Conservation (phyloP, 352 stramenopile genomes). For the Phytophthora vignae region DNA sequence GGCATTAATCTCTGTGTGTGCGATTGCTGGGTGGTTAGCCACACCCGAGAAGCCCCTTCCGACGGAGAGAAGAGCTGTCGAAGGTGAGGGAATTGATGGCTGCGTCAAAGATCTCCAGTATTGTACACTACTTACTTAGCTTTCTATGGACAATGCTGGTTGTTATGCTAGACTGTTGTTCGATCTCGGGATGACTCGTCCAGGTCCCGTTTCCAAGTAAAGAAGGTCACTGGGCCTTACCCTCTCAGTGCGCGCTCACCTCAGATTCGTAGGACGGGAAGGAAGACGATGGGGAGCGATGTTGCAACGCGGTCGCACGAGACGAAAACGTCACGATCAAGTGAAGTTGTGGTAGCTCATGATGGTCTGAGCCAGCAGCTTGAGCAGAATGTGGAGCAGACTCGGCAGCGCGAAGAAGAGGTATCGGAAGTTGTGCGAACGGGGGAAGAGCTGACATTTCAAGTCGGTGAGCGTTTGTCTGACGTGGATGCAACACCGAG, state of each 20-base stretch:
- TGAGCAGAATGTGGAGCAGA: not conserved
- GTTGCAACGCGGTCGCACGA: not conserved
- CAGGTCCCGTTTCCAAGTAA: conserved; percentile 22
- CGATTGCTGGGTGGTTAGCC: conserved; percentile 14
- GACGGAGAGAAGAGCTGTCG: conserved; percentile 45
- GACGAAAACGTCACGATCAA: conserved; percentile 3
- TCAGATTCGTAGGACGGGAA: conserved; percentile 5
- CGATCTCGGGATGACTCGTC: not conserved
- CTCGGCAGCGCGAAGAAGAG: not conserved
- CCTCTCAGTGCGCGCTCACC: conserved; percentile 27
- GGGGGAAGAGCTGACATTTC: not conserved
- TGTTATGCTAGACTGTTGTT: conserved; percentile 16
- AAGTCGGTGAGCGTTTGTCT: not conserved
- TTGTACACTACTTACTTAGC: no score
- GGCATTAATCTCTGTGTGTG: not conserved
- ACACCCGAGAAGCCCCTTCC: conserved; percentile 54
- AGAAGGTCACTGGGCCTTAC: conserved; percentile 12
- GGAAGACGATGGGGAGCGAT: not conserved
- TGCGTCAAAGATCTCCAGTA: not conserved
- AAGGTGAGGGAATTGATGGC: conserved; percentile 27
- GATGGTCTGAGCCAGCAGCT: not conserved
- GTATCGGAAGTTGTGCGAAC: not conserved
- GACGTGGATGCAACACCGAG: not conserved
- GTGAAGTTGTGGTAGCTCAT: not conserved
- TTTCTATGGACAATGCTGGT: not conserved